Conservation (phyloP, 495 filamentous ascomycete genomes). For the Hypoxylon cercidicola region DNA sequence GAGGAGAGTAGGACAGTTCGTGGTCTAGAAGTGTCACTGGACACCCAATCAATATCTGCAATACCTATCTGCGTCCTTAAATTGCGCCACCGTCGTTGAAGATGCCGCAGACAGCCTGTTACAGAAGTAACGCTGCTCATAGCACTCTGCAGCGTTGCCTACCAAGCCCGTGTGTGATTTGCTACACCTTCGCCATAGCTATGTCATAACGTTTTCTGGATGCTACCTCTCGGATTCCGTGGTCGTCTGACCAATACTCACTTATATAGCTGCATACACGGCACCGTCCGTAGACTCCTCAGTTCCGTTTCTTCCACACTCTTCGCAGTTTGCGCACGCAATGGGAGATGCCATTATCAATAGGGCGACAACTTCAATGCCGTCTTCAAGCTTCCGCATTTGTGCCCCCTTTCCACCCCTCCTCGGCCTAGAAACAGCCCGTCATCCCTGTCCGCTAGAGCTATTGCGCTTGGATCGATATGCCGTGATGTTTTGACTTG, state of each 20-base stretch:
- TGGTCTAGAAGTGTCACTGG: background rate
- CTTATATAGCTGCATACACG: slow-evolving; percentile 1
- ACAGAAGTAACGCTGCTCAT: slow-evolving; percentile 4
- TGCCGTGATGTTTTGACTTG: slow-evolving; percentile 13
- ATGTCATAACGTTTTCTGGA: slow-evolving; percentile 28
- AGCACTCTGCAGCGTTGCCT: slow-evolving; percentile 12
- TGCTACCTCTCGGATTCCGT: slow-evolving; percentile 22
- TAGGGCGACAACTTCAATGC: background rate
- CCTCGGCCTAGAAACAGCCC: slow-evolving; percentile 12
- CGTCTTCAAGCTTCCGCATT: slow-evolving; percentile 16
- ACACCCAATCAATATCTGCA: background rate
- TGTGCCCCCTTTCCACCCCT: slow-evolving; percentile 9
- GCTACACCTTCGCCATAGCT: slow-evolving; percentile 7
- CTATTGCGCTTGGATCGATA: slow-evolving; percentile 7
- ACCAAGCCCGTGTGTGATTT: slow-evolving; percentile 9
- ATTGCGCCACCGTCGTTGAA: slow-evolving; percentile 5
- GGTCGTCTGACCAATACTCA: slow-evolving; percentile 27
- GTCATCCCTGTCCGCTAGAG: slow-evolving; percentile 8
- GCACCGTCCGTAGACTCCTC: background rate
- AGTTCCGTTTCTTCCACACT: background rate
- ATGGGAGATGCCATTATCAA: slow-evolving; percentile 1
- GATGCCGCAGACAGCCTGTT: slow-evolving; percentile 16
- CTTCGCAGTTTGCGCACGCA: background rate
- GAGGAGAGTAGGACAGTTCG: background rate
- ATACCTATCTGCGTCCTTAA: background rate